Evolutionary conservation across 805 yeast species (phyloP), one percentile per base, ranked within the genome.

Genomic region (Metschnikowia kunwiensis): DNA sequence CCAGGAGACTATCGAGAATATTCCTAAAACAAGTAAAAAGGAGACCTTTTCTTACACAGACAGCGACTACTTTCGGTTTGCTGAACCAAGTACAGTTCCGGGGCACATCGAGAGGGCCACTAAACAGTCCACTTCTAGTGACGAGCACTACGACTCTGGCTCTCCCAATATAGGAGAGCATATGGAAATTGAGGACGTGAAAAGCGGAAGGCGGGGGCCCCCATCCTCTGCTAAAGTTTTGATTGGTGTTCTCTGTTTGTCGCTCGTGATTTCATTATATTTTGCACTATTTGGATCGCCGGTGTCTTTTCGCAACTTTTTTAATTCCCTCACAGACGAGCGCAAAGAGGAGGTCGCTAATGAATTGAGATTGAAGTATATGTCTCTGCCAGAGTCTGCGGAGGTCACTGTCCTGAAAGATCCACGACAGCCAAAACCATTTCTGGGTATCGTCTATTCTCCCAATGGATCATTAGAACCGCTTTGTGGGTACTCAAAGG

Each of bases 381-480:
- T 29, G 31, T 7, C 24, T 5, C 9, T 19, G 10, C 10, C 39
- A 5, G 34, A 21, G n/a, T 12, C 24, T 20, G 12, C 20, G 19
- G 9, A 8, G 12, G 11, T 23, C 23, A 11, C 9, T n/a, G 9
- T 7, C 4, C 10, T 26, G 12, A 5, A 23, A 15, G 5, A 16
- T n/a, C 18, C n/a, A n/a, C n/a, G n/a, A n/a, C n/a, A 14, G 4
- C 21, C 27, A 17, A 22, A 46, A 14, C 31, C 65, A 2, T 76
- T 81, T 42, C 65, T 72, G 46, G 86, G 87, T 0, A 42, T 82
- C 12, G 74, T 75, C 14, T 82, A 82, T 53, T 70, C 83, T 3
- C 87, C 87, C 0, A 54, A 58, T 39, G 61, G 68, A 30, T 76
- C 74, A 1, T 65, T 66, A 50, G 70, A 61, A 31, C 84, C 85